Percentiles rank a stretch among this genome's conserved stretches.
These are phyloP conservation scores for Epichloe sp. DNA, from an alignment of 2,329 filamentous ascomycete species.

Conservation along the genomic window DNA sequence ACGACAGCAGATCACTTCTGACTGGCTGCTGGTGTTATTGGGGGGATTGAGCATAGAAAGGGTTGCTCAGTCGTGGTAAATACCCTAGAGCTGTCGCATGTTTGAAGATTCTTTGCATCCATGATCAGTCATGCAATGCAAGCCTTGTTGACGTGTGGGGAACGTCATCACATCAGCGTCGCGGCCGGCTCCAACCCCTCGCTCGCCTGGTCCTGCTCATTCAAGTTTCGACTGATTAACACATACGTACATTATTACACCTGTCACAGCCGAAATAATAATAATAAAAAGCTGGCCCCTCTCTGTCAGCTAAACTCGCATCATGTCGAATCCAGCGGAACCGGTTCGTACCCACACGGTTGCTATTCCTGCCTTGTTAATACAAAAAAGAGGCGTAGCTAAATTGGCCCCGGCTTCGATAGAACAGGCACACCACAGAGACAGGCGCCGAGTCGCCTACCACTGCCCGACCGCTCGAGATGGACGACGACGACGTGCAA, in stretches of 20 bases:
- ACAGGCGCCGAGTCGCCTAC: conserved; percentile 50
- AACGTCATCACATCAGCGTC: conserved; percentile 26
- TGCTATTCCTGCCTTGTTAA: neutral
- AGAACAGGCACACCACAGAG: conserved; percentile 31
- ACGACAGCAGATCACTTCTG: neutral
- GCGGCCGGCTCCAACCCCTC: conserved; percentile 4
- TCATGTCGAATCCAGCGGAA: conserved; percentile 30
- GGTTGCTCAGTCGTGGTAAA: neutral
- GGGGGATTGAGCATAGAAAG: neutral
- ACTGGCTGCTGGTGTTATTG: neutral
- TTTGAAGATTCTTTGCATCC: neutral
- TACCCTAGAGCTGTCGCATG: neutral
- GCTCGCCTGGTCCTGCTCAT: neutral
- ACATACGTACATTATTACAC: neutral
- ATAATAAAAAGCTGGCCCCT: neutral
- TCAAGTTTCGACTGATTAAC: neutral
- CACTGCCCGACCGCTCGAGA: conserved; percentile 49
- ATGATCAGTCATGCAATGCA: neutral
- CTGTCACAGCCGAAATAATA: neutral
- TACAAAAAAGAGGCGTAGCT: conserved; percentile 9
- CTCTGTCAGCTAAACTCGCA: conserved; percentile 4
- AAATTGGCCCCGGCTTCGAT: conserved; percentile 9
- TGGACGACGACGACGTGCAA: conserved; percentile 58
- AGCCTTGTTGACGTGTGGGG: conserved; percentile 15
- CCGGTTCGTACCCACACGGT: conserved; percentile 25